Evolutionary conservation across 257 asterid species (phyloP).

Genomic region (Parsonsia alboflavescens): DNA sequence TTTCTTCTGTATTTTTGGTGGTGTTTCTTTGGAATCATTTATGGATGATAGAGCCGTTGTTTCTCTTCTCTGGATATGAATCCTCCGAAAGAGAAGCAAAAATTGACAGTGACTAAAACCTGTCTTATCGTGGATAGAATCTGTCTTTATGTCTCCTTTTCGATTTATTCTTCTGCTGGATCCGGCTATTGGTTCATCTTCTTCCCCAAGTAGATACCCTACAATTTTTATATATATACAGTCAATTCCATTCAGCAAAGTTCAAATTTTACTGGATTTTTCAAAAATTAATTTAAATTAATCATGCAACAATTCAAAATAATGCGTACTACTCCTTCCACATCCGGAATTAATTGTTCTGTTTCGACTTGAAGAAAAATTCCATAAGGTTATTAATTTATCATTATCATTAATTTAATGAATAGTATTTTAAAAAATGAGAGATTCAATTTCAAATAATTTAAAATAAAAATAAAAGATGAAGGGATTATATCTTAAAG

Average conservation of each 20-base stretch:
- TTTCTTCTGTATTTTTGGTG: not conserved
- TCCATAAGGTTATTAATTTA: too few relatives aligned
- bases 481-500: too few relatives aligned
- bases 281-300: too few relatives aligned
- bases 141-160: not conserved
- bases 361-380: too few relatives aligned
- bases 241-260: too few relatives aligned
- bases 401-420: too few relatives aligned
- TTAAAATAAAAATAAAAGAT: too few relatives aligned
- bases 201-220: not conserved
- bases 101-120: not conserved
- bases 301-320: not conserved
- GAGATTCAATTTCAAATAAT: too few relatives aligned
- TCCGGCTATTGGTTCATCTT: not conserved
- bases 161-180: not conserved
- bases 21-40: not conserved
- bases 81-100: not conserved
- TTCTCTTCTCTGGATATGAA: not conserved
- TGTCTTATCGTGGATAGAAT: constrained; percentile 4
- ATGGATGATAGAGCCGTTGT: not conserved
- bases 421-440: too few relatives aligned
- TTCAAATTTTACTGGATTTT: too few relatives aligned
- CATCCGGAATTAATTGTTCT: too few relatives aligned
- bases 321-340: not conserved
- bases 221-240: too few relatives aligned